These are phyloP conservation scores for Kodamaea fungicola DNA, from an alignment of 1,139 yeast genomes.

Conservation along the genomic window DNA sequence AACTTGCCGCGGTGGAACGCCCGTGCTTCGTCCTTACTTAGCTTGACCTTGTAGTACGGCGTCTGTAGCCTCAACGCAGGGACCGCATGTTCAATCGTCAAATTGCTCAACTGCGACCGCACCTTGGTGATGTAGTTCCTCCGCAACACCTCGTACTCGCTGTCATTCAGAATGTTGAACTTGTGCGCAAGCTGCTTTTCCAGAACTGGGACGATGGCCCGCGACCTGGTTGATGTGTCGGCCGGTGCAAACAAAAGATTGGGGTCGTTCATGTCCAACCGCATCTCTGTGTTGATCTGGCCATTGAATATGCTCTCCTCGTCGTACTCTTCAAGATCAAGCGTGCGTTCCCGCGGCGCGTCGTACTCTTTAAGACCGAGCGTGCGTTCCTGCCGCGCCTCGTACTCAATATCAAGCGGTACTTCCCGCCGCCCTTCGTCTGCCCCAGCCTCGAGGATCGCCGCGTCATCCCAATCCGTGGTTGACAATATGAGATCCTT, in stretches of 20 bases:
- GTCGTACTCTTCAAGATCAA: constrained; percentile 48
- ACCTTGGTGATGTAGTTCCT: constrained; percentile 89
- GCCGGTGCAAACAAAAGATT: constrained; percentile 63
- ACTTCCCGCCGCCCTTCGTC: neutral
- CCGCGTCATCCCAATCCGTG: constrained; percentile 81
- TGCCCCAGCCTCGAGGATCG: constrained; percentile 52
- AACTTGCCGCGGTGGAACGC: constrained; percentile 80
- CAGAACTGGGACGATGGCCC: constrained; percentile 44
- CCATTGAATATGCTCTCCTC: constrained; percentile 85
- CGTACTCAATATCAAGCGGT: too few relatives aligned
- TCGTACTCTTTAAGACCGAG: constrained; percentile 2
- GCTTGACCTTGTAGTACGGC: constrained; percentile 83
- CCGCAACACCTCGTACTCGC: constrained; percentile 75
- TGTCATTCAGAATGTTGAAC: constrained; percentile 86
- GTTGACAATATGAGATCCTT: constrained; percentile 69
- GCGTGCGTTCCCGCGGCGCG: constrained; percentile 9
- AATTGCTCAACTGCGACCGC: constrained; percentile 87
- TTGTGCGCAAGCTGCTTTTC: constrained; percentile 49
- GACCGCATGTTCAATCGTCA: constrained; percentile 85
- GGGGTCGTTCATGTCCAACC: constrained; percentile 86
- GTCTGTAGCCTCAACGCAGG: constrained; percentile 87
- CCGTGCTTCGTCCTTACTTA: constrained; percentile 68
- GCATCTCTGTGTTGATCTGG: constrained; percentile 41
- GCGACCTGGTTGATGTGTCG: constrained; percentile 19
- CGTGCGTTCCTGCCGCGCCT: too few relatives aligned